Evolutionary conservation across 768 basidiomycete genomes (phyloP), one percentile per base, ranked within the genome.

Genomic region (Amanita jacksonii): DNA sequence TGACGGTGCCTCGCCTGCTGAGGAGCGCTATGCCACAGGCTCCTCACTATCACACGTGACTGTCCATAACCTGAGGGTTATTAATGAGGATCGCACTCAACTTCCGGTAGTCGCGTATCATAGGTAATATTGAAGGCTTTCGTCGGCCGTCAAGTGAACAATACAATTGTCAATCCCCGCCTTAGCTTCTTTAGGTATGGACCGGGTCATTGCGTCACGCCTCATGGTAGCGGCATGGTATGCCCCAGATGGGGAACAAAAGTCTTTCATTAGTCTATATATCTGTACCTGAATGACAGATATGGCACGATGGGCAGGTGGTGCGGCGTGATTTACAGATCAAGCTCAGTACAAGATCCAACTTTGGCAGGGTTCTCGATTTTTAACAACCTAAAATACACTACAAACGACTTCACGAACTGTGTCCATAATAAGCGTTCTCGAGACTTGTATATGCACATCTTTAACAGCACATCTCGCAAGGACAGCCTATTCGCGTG

Each of bases 121-220:
- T 59, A 1, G 63, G 60, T 4, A 58, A 56, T n/a, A n/a, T n/a
- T n/a, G n/a, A n/a, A n/a, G n/a, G n/a, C n/a, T n/a, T n/a, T n/a
- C n/a, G n/a, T n/a, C n/a, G n/a, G n/a, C n/a, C n/a, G n/a, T n/a
- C n/a, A n/a, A n/a, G n/a, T n/a, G n/a, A n/a, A 12, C 18, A 16
- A 13, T n/a, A 4, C 20, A 22, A 70, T 65, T 3, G 47, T 69
- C 8, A 64, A 67, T 47, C 52, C 60, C 8, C 62, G 67, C 1
- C 57, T 71, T 16, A 66, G 65, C 33, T 70, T 71, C 48, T 52
- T 71, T 15, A 61, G 66, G 25, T 71, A 69, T 46, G 67, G 65
- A 2, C 62, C 67, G 1, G 67, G 67, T 1, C 61, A 71, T 44
- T 68, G 63, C 47, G 68, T 70, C 55, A 61, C 60, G 32, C 58